Percentiles rank a stretch among this genome's conserved stretches.
phyloP scores from a whole-genome alignment of 768 basidiomycete species.

The Sporobolomyces roseus region DNA sequence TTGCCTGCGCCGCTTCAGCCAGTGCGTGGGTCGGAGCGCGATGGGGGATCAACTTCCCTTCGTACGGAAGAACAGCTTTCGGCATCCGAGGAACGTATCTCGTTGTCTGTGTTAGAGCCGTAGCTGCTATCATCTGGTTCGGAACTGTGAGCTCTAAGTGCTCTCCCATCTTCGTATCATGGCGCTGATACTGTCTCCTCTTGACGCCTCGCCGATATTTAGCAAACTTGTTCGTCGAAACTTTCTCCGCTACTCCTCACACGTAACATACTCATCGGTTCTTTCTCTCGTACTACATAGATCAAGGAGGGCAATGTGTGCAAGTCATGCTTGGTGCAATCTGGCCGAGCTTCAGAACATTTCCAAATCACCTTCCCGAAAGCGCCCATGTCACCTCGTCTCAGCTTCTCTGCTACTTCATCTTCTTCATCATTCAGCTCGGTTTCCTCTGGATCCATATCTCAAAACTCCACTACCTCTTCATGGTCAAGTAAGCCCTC shows the following conservation, averaged over 20 bases:
- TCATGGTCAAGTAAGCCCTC: conserved; percentile 32
- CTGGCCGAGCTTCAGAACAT: conserved; percentile 40
- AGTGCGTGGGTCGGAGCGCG: conserved; percentile 27
- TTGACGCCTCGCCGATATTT: too few relatives aligned
- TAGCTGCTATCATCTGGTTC: conserved; percentile 36
- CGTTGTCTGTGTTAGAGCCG: conserved; percentile 19
- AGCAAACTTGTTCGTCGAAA: too few relatives aligned
- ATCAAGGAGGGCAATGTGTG: conserved; percentile 38
- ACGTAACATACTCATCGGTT: too few relatives aligned
- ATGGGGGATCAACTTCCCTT: conserved; percentile 42
- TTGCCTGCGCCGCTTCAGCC: conserved; percentile 22
- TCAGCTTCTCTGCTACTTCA: conserved; percentile 41
- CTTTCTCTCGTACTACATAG: too few relatives aligned
- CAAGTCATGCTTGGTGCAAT: conserved; percentile 38
- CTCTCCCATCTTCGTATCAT: too few relatives aligned
- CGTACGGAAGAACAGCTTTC: conserved; percentile 20
- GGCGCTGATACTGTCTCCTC: too few relatives aligned
- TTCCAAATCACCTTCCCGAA: conserved; percentile 44
- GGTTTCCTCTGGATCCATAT: conserved; percentile 41
- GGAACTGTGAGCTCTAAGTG: conserved; percentile 29
- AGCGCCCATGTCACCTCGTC: conserved; percentile 41
- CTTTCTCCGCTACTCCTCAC: too few relatives aligned
- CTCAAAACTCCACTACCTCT: conserved; percentile 40
- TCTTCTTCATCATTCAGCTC: conserved; percentile 41
- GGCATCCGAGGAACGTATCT: conserved; percentile 38